Base-by-base conservation (phyloP, 768 basidiomycete genomes). In the Imleria badia region DNA sequence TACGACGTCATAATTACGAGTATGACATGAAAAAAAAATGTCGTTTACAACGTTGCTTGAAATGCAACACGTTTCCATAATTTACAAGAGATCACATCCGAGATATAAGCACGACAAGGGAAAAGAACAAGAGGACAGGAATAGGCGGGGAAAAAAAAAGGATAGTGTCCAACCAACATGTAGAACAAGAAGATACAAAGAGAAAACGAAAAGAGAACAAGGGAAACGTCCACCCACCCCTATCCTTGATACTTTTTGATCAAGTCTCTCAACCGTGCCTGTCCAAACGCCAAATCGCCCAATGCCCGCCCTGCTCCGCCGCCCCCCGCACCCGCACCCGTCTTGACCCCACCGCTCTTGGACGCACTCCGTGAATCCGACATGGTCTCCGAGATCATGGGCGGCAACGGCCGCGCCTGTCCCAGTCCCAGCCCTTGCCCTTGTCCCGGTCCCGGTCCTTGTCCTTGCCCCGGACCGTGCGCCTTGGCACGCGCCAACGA, bases 191-290 rank as follows among this genome's bases (percentile, higher is more conserved):
- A 11, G 10, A 44, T 23, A 17, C 39, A 22, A 29, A 41, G 17
- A 31, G 7, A 33, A 33, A 33, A 38, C 17, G 35, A 12, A 14
- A 13, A 39, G 19, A 12, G 42, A 19, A 36, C 29, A 22, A 39
- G 29, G 14, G 30, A 40, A 22, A 35, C 38, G 10, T 43, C 40
- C 33, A 23, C 20, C 20, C 22, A 6, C 34, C 9, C 13, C 35
- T 60, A 69, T 31, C 76, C 75, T 71, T 92, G 89, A 66, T 91
- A 92, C 63, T 89, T 87, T 80, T 84, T 86, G 67, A 91, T 91
- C 57, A 91, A 73, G 71, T 91, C 89, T 52, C 87, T 75, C 60
- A 91, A 70, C 55, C 85, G 76, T 14, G 89, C 88, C 69, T 91
- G 85, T 14, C 89, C 89, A 72, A 91, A 90, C 11, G 82, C 86